Conservation (phyloP, 1,139 yeast genomes). For the Entelexis sorbosivorans region DNA sequence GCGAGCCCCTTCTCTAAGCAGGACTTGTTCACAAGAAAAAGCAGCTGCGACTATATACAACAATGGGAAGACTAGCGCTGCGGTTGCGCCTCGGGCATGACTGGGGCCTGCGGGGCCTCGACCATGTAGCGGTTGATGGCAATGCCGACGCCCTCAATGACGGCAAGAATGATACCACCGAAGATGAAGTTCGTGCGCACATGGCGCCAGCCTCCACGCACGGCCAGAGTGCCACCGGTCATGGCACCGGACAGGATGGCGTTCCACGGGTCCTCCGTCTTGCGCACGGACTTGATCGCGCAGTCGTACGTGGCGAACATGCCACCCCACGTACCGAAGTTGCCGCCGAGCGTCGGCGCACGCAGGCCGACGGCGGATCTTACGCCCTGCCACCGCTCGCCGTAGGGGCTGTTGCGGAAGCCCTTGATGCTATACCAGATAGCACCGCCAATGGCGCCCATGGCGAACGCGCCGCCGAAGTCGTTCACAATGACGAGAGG, state of each 20-base stretch:
- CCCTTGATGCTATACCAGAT: conserved; percentile 99
- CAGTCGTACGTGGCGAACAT: conserved; percentile 91
- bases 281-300: conserved; percentile 86
- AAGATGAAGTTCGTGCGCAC: conserved; percentile 94
- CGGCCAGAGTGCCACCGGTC: conserved; percentile 95
- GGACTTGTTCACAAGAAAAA: neutral
- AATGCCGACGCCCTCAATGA: conserved; percentile 96
- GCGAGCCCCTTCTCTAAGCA: conserved; percentile 2
- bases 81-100: conserved; percentile 27
- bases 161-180: conserved; percentile 93
- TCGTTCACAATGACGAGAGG: conserved; percentile 92
- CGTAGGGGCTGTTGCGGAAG: conserved; percentile 89
- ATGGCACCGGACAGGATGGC: conserved; percentile 97
- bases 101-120: conserved; percentile 53
- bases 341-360: conserved; percentile 98
- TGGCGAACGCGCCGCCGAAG: conserved; percentile 97
- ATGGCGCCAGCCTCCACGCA: conserved; percentile 98
- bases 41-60: neutral
- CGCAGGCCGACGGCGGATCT: conserved; percentile 84
- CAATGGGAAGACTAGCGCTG: neutral
- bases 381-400: conserved; percentile 88
- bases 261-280: conserved; percentile 97
- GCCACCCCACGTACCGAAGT: conserved; percentile 99
- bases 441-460: conserved; percentile 98
- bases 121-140: conserved; percentile 89